These are phyloP conservation scores for Zygosaccharomyces bisporus DNA, from an alignment of 805 yeast species.

Conservation along the genomic window DNA sequence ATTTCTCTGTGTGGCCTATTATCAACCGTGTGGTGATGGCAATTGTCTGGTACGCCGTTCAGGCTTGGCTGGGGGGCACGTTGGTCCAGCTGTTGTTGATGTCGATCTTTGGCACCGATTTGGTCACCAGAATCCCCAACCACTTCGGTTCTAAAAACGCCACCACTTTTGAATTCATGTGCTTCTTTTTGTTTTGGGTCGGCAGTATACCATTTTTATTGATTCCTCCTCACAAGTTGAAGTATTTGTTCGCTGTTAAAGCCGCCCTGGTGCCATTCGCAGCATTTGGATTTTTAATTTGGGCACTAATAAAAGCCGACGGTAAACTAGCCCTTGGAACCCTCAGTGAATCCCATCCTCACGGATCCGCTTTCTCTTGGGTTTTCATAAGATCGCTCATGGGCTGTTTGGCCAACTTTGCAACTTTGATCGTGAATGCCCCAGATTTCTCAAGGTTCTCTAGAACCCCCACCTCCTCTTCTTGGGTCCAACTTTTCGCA, in stretches of 20 bases:
- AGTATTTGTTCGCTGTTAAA: slow-evolving; percentile 81
- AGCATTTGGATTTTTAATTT: slow-evolving; percentile 74
- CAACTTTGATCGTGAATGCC: slow-evolving; percentile 73
- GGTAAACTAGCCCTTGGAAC: slow-evolving; percentile 43
- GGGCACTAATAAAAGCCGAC: slow-evolving; percentile 78
- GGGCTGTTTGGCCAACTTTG: slow-evolving; percentile 76
- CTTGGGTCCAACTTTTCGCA: slow-evolving; percentile 51
- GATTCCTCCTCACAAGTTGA: slow-evolving; percentile 75
- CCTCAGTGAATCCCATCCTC: slow-evolving; percentile 21
- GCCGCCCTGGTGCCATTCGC: slow-evolving; percentile 78
- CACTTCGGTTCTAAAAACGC: slow-evolving; percentile 56
- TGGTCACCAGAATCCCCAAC: slow-evolving; percentile 60
- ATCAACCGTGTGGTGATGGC: slow-evolving; percentile 86
- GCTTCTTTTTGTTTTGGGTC: slow-evolving; percentile 80
- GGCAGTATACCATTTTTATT: slow-evolving; percentile 74
- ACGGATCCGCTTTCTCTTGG: slow-evolving; percentile 46
- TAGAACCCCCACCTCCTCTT: slow-evolving; percentile 43
- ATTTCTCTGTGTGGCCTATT: slow-evolving; percentile 86
- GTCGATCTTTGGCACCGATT: slow-evolving; percentile 67
- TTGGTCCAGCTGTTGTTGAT: slow-evolving; percentile 74
- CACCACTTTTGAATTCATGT: slow-evolving; percentile 67
- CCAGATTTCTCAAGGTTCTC: slow-evolving; percentile 83
- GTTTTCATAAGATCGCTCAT: slow-evolving; percentile 66
- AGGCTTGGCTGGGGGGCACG: slow-evolving; percentile 79
- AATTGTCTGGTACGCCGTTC: slow-evolving; percentile 84